Evolutionary conservation across 78 protist genomes (phyloP).

Genomic region (Diacronema lutheri): DNA sequence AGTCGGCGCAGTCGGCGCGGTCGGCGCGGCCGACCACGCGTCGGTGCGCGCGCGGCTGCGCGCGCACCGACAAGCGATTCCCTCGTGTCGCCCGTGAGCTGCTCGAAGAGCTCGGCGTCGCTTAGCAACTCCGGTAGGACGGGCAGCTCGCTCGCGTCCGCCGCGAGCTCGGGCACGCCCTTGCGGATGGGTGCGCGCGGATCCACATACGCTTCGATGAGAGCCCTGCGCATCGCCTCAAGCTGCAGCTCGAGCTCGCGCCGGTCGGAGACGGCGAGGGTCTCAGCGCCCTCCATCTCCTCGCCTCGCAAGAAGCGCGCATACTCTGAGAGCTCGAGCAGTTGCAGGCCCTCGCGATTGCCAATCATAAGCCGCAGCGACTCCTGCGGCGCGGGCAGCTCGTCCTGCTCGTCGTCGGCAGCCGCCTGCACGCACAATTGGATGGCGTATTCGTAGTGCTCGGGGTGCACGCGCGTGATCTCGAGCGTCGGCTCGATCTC

Average conservation of each 20-base stretch:
- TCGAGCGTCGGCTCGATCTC: not conserved
- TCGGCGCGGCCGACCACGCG: no score
- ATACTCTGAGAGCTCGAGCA: not conserved
- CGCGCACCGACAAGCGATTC: not conserved
- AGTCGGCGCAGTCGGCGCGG: no score
- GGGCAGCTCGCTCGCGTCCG: not conserved
- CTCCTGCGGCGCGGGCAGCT: not conserved
- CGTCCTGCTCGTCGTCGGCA: not conserved
- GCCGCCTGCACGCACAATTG: not conserved
- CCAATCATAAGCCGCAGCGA: not conserved
- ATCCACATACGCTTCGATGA: not conserved
- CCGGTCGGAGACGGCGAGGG: not conserved
- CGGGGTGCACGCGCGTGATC: not conserved
- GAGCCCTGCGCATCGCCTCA: not conserved
- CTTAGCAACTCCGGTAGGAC: no score
- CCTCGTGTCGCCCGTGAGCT: not conserved
- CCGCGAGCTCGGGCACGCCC: not conserved
- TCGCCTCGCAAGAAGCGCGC: not conserved
- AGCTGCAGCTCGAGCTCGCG: not conserved
- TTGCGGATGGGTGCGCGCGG: no score
- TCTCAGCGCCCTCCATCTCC: no score
- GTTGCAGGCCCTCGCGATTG: not conserved
- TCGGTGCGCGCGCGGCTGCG: no score
- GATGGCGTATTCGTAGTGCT: not conserved
- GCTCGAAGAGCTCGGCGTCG: not conserved